Evolutionary conservation across 768 basidiomycete genomes (phyloP), one percentile per base, ranked within the genome.

Genomic region (Nevesoporus exiguus): DNA sequence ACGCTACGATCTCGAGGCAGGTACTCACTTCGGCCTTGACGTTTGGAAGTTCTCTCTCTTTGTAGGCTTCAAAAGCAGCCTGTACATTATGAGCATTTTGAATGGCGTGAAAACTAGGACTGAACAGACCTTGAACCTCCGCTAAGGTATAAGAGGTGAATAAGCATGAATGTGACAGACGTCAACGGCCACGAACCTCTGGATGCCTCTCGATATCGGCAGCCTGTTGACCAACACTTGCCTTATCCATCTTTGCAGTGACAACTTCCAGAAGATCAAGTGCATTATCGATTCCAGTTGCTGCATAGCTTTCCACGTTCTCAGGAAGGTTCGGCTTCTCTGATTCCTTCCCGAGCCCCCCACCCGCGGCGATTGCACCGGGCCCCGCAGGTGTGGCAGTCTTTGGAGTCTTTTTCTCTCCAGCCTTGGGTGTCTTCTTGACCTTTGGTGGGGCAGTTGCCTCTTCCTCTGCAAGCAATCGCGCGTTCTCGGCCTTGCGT

Each of bases 221-320:
- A 14, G 94, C 93, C 69, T 90, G 88, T 54, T 85, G 82, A 0
- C 94, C 93, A 31, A 95, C 76, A 61, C 89, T 91, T 2, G 91
- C 90, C 74, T 96, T 96, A 70, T 96, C 94, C 81, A 83, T 86
- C 79, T 93, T 94, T 3, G 90, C 90, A 44, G 84, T 95, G 25
- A 96, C 92, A 5, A 93, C 80, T 54, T 92, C 89, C 57, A 97
- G 69, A 51, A 96, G 77, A 71, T 98, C 94, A 47, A 98, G 68
- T 9, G 90, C 93, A 67, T 92, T 87, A 65, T 98, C 94, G 49
- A 98, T 81, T 13, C 94, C 94, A 22, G 90, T 92, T 14, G 94
- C 94, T 3, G 83, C 68, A 70, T 78, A 90, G 64, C 85, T 86
- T 72, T 93, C 86, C 13, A 79, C 69, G 51, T 81, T 78, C 48